Conservation (phyloP, 1,284 basidiomycete genomes). For the Athelia sp. region DNA sequence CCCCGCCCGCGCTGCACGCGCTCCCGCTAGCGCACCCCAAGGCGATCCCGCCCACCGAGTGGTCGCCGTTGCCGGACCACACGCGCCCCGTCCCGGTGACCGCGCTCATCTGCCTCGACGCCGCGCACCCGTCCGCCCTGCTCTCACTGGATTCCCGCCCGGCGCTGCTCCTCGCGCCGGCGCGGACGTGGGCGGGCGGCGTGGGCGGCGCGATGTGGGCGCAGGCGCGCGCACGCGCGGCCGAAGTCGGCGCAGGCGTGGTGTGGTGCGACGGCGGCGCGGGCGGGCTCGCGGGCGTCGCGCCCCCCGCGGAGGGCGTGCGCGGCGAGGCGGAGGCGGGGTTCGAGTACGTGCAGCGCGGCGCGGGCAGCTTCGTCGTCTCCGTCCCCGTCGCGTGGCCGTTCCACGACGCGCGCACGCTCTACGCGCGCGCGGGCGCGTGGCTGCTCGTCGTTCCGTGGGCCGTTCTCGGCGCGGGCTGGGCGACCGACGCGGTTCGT, state of each 20-base stretch:
- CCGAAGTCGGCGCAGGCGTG: slow-evolving; percentile 58
- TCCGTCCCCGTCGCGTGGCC: slow-evolving; percentile 56
- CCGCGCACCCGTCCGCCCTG: slow-evolving; percentile 41
- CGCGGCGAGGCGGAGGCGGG: slow-evolving; percentile 50
- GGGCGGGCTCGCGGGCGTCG: slow-evolving; percentile 68
- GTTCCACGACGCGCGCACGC: slow-evolving; percentile 42
- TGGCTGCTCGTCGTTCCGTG: slow-evolving; percentile 25
- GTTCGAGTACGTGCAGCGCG: slow-evolving; percentile 56
- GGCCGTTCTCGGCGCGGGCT: not conserved
- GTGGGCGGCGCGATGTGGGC: slow-evolving; percentile 73
- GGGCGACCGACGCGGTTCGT: not conserved
- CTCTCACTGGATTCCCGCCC: slow-evolving; percentile 51
- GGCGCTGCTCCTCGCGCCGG: slow-evolving; percentile 68
- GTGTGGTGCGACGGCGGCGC: slow-evolving; percentile 80
- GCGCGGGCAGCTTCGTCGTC: slow-evolving; percentile 62
- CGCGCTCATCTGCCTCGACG: slow-evolving; percentile 75
- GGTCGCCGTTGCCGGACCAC: slow-evolving; percentile 36
- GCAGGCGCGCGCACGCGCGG: slow-evolving; percentile 65
- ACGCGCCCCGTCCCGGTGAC: slow-evolving; percentile 53
- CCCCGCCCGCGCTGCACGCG: slow-evolving; percentile 44
- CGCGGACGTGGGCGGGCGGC: slow-evolving; percentile 67
- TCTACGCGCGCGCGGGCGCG: slow-evolving; percentile 46
- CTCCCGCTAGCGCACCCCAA: slow-evolving; percentile 37
- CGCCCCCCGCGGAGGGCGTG: slow-evolving; percentile 16
- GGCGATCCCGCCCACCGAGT: slow-evolving; percentile 34